These are phyloP conservation scores for Fusarium acutatum DNA, from an alignment of 2,329 filamentous ascomycete species.

Conservation along the genomic window DNA sequence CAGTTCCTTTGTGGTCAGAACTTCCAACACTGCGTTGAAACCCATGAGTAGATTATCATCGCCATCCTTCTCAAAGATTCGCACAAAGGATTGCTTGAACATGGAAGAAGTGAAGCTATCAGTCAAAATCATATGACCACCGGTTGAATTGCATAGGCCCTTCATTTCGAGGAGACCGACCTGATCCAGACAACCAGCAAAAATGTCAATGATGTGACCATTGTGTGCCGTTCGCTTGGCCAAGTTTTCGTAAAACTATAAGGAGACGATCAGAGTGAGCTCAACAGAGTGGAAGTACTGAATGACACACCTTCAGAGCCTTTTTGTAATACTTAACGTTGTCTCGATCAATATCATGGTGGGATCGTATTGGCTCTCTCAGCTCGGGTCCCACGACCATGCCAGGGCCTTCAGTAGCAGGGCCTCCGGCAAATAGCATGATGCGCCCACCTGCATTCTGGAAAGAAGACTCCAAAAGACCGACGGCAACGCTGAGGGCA, in stretches of 20 bases:
- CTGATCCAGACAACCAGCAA: conserved; percentile 96
- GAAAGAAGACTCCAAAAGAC: conserved; percentile 92
- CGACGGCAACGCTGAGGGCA: conserved; percentile 93
- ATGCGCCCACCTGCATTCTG: conserved; percentile 94
- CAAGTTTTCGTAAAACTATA: conserved; percentile 89
- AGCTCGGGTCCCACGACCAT: conserved; percentile 97
- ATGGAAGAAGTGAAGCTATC: conserved; percentile 99
- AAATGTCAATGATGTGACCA: conserved; percentile 96
- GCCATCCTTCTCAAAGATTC: conserved; percentile 95
- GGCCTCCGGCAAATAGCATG: conserved; percentile 96
- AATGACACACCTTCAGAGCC: conserved; percentile 78
- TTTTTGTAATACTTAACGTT: conserved; percentile 99
- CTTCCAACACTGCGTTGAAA: conserved; percentile 96
- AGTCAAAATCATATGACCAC: conserved; percentile 97
- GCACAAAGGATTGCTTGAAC: conserved; percentile 98
- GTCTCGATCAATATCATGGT: conserved; percentile 98
- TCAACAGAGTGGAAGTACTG: neutral
- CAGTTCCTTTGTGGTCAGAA: conserved; percentile 95
- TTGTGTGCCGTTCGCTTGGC: conserved; percentile 96
- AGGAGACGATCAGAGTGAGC: conserved; percentile 37
- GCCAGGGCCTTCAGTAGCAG: conserved; percentile 94
- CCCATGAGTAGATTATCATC: conserved; percentile 97
- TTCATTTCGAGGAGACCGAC: conserved; percentile 99
- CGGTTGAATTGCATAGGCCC: conserved; percentile 92
- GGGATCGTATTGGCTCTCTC: conserved; percentile 94